Evolutionary conservation across 108 stramenopile species (phyloP), one percentile per base, ranked within the genome.

Genomic region (Fragilaria crotonensis): DNA sequence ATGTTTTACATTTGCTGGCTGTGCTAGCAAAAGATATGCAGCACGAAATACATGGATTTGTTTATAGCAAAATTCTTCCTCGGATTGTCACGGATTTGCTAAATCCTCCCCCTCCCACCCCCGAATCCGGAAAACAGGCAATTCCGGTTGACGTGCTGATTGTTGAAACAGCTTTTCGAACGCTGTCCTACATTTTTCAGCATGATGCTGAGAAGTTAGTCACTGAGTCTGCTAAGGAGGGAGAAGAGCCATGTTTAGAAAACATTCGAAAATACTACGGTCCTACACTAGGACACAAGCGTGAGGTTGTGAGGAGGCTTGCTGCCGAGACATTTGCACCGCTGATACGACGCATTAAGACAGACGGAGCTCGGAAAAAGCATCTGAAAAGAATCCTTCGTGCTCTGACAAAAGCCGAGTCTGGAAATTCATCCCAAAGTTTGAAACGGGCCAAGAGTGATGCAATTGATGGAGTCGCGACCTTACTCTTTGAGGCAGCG

Each of bases 321-420:
- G 78, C 85, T 2, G 79, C 87, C 7, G 87, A 93, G 63, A 64
- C 85, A 0, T 87, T 79, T 71, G 87, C 91, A 17, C 91, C 87
- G 4, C 50, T 89, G 5, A 60, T 93, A 32, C 73, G 91, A 62
- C 80, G 83, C 48, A 68, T 86, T 17, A 79, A 77, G 51, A 62
- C 57, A 5, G 74, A 77, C 7, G 78, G 60, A 19, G 76, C 79
- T 25, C 67, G 78, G 30, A 73, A 83, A 48, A 66, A 69, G 5
- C 91, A 93, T 63, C 57, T 93, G 26, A 70, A 66, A 41, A 64
- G 80, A 33, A 81, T 88, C 25, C 50, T 93, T 19, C 73, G 78
- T 51, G 87, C 91, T 11, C 54, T 93, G 51, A 72, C 71, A 17
- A 63, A 69, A 1, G 68, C 80, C 45, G 21, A 23, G 14, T 48